Conservation (phyloP, 2,329 filamentous ascomycete species). For the Cercospora sp. region DNA sequence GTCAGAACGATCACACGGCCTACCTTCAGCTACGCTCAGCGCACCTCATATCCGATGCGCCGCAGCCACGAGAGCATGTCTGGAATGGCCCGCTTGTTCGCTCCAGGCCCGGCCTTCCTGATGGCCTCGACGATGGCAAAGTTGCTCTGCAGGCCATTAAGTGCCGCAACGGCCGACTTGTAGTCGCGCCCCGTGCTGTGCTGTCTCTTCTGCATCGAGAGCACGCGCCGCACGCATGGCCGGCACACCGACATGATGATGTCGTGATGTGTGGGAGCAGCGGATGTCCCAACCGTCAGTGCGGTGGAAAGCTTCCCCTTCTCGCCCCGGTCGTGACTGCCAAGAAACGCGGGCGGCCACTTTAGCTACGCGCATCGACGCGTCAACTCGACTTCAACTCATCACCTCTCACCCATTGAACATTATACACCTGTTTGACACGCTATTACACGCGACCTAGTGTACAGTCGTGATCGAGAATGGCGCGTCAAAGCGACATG, state of each 20-base stretch:
- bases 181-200: constrained; percentile 32
- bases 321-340: background rate
- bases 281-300: background rate
- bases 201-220: constrained; percentile 3
- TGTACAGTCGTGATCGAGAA: background rate
- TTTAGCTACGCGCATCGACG: constrained; percentile 5
- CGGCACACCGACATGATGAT: constrained; percentile 3
- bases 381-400: constrained; percentile 2
- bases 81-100: constrained; percentile 74
- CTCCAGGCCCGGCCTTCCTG: constrained; percentile 68
- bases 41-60: constrained; percentile 72
- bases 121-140: constrained; percentile 74
- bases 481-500: constrained; percentile 19
- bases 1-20: constrained; percentile 10
- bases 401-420: constrained; percentile 7
- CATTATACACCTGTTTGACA: background rate
- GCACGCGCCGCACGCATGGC: background rate
- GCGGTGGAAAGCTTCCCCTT: background rate
- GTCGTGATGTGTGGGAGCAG: background rate
- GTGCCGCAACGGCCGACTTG: constrained; percentile 65
- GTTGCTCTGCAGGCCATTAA: constrained; percentile 79
- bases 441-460: background rate
- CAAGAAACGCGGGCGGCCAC: constrained; percentile 2
- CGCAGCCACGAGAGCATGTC: constrained; percentile 78
- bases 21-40: constrained; percentile 37